A percentile compares a stretch with the other conserved stretches of the same genome.
Conservation (phyloP, 2,329 filamentous ascomycete genomes). For the Trichoderma sp. region DNA sequence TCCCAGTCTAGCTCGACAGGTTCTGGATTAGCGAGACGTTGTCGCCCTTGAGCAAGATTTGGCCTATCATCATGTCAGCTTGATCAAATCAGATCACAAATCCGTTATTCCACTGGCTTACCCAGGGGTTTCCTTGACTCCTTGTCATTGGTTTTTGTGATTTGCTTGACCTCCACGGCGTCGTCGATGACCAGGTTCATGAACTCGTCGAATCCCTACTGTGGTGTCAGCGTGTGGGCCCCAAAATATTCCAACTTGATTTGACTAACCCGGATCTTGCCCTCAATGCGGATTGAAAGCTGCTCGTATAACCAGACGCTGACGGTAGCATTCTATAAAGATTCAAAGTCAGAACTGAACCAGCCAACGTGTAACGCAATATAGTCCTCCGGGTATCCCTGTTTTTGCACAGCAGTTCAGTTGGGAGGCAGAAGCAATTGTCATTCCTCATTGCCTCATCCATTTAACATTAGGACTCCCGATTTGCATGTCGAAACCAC, state of each 20-base stretch:
- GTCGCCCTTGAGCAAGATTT: conserved; percentile 85
- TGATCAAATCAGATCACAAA: background rate
- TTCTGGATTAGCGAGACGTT: conserved; percentile 81
- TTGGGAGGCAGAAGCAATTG: background rate
- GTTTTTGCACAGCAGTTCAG: too few species aligned
- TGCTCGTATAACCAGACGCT: conserved; percentile 98
- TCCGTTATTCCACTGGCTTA: conserved; percentile 41
- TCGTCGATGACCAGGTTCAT: conserved; percentile 99
- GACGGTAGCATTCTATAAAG: conserved; percentile 70
- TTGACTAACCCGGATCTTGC: conserved; percentile 80
- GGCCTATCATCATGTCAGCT: conserved; percentile 57
- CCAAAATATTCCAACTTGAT: background rate
- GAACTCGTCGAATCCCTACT: conserved; percentile 97
- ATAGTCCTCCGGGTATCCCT: background rate
- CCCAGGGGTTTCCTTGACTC: conserved; percentile 79
- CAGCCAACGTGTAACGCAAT: background rate
- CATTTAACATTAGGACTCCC: background rate
- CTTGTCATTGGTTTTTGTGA: conserved; percentile 74
- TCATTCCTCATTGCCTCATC: background rate
- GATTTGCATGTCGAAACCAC: background rate
- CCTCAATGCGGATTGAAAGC: conserved; percentile 89
- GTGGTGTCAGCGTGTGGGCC: background rate
- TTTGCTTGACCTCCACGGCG: conserved; percentile 84
- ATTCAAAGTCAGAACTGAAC: conserved; percentile 10
- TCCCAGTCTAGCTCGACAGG: conserved; percentile 36